Evolutionary conservation across 208 protist species (phyloP).

Genomic region (Trypanosoma lewisi): DNA sequence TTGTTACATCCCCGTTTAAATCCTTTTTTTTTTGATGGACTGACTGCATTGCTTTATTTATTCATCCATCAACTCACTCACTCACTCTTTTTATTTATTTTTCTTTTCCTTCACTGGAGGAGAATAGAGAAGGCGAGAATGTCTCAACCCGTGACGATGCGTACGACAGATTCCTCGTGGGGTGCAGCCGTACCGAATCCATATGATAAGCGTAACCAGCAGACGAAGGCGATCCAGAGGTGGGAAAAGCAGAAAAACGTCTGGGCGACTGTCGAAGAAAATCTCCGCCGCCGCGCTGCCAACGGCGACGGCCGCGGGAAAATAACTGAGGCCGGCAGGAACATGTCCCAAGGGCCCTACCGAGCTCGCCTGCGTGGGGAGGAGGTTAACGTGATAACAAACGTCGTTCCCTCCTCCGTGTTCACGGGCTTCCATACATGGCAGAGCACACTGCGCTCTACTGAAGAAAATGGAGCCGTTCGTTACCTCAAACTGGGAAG

Average conservation of each 20-base stretch:
- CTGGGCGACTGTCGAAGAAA: conserved; percentile 45
- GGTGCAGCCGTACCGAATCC: conserved; percentile 2
- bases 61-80: no score
- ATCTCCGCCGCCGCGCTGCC: conserved; percentile 21
- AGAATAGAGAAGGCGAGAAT: neutral
- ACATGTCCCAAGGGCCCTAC: conserved; percentile 39
- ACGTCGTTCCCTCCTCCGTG: conserved; percentile 24
- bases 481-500: conserved; percentile 68
- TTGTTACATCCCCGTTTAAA: no score
- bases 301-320: neutral
- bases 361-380: conserved; percentile 45
- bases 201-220: conserved; percentile 54
- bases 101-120: neutral
- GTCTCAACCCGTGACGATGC: neutral
- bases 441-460: conserved; percentile 58
- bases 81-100: no score
- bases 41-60: no score
- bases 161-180: neutral
- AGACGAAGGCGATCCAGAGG: conserved; percentile 55
- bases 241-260: conserved; percentile 68
- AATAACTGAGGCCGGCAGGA: conserved; percentile 22
- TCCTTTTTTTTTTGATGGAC: no score
- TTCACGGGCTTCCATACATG: conserved; percentile 41
- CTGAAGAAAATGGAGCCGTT: conserved; percentile 24
- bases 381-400: conserved; percentile 51